phyloP scores from a whole-genome alignment of 352 stramenopile species.

The Pythium rishiriense region DNA sequence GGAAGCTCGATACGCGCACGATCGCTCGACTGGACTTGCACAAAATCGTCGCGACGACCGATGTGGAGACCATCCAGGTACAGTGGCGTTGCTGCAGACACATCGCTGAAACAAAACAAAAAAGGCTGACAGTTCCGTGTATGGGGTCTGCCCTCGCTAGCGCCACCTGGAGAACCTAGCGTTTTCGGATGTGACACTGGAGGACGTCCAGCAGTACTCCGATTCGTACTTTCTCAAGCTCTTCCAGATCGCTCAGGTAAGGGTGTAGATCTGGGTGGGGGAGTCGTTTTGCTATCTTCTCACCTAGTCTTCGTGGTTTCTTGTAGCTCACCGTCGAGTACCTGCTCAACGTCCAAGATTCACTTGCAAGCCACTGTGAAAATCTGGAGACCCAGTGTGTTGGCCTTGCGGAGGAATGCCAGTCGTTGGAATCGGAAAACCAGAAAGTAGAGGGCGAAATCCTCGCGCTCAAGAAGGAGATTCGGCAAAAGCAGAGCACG shows the following conservation, averaged over 20 bases:
- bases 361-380: conserved; percentile 63
- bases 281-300: not conserved
- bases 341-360: conserved; percentile 83
- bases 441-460: conserved; percentile 60
- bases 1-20: conserved; percentile 72
- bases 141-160: conserved; percentile 1
- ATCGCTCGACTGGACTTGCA: conserved; percentile 72
- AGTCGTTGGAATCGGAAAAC: conserved; percentile 66
- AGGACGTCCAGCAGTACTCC: conserved; percentile 85
- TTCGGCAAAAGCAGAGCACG: conserved; percentile 78
- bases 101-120: not conserved
- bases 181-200: conserved; percentile 79
- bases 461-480: conserved; percentile 66
- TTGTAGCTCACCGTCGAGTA: conserved; percentile 82
- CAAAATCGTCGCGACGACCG: conserved; percentile 71
- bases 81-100: not conserved
- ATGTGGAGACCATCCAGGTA: conserved; percentile 74
- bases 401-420: conserved; percentile 55
- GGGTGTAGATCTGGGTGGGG: not conserved
- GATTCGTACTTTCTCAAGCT: conserved; percentile 86
- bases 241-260: conserved; percentile 82
- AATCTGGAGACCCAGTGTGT: conserved; percentile 72
- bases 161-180: conserved; percentile 77
- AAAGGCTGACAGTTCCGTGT: not conserved
- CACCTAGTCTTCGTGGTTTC: conserved; percentile 1